Evolutionary conservation across 352 stramenopile genomes (phyloP), one percentile per base, ranked within the genome.

Genomic region (Plasmopara viticola): DNA sequence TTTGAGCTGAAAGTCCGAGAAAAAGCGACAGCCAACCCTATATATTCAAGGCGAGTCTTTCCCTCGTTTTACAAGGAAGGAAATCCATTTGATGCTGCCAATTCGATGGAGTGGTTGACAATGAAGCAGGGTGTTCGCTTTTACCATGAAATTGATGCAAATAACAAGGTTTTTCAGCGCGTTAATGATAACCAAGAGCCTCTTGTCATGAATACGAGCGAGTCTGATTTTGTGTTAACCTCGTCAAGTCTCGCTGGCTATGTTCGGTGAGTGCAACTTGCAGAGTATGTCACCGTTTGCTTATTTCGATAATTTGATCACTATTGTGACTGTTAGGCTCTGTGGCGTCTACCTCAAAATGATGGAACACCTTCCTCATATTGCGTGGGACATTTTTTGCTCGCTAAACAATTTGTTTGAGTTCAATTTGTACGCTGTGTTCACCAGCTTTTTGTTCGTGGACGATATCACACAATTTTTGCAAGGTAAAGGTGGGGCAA

Each of bases 311-410:
- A 34, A n/a, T 10, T 38, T 61, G 29, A 58, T 50, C 0, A 25
- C 37, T 8, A 39, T 40, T 53, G 7, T 52, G 45, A 15, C 25
- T 47, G 18, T 47, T 54, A 91, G 83, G 0, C 70, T 94, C 29
- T 90, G 78, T 29, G 84, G 84, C 33, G 68, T 90, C 9, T 91
- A 94, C 44, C 48, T 94, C 41, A 94, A 94, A 66, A 89, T 92
- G 69, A 92, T 94, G 81, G 66, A 91, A 48, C 66, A 91, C 28
- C 48, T 94, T 40, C 81, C 81, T 10, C 69, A 86, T 30, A 73
- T 88, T 25, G 59, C 68, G 12, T 90, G 76, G 73, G 76, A 92
- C 30, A 60, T 80, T 17, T 85, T 90, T 54, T 53, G 74, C 30
- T 68, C 73, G 45, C 64, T 94, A n/a, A 79, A 85, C 50, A 82